Evolutionary conservation across 495 filamentous ascomycete species (phyloP), one percentile per base, ranked within the genome.

Genomic region (Penicillium longicatenatum): DNA sequence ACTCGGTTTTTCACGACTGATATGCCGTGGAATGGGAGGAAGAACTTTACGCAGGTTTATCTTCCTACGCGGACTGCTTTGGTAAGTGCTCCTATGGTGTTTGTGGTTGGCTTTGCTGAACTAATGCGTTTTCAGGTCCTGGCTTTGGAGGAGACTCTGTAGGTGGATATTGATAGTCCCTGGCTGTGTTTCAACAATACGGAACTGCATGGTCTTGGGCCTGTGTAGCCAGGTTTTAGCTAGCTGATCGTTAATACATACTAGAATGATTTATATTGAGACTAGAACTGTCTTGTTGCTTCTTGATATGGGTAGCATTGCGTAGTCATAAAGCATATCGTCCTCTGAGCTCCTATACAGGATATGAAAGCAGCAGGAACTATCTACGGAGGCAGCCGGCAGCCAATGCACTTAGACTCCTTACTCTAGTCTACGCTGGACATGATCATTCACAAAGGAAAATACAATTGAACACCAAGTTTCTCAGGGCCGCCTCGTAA

Each of bases 11-110:
- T 96, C 66, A 98, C 93, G 2, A 95, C 91, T 37, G 83, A 91
- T 35, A 79, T 97, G 66, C 77, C 76, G 64, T 98, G 95, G 94
- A 97, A 98, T 70, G 87, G 81, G 2, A 73, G 94, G 59, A 83
- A 77, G 72, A 98, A 98, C 70, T 97, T 90, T 70, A 81, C 90
- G 39, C 94, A 98, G 74, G 85, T 97, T 29, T 98, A 98, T 71
- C 83, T 96, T 52, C 94, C 94, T 26, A 84, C 83, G 26, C 81
- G 94, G 59, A 91, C 90, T 52, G 94, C 92, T 30, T 72, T 97
- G 67, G 93, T 97, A 80, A 86, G 89, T 79, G n/a, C n/a, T 51
- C 21, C 6, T 6, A 53, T 22, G 3, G 49, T n/a, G 42, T 52
- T 17, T 49, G 59, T 54, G 48, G 22, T 45, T 50, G 57, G 21